phyloP scores from a whole-genome alignment of 352 stramenopile genomes.

The Thalassiosira hispida region DNA sequence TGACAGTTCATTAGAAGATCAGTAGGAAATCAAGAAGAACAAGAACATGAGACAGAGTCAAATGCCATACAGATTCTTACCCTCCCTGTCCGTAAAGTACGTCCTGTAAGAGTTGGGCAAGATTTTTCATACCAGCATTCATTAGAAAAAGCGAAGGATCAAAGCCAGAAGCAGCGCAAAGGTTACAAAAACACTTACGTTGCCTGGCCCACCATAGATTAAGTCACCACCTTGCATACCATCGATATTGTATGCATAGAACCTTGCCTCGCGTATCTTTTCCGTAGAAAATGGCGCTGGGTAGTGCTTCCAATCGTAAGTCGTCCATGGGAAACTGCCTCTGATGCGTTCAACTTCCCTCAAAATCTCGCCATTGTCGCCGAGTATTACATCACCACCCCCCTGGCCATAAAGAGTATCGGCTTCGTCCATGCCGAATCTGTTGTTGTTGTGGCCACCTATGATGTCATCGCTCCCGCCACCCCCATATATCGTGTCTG shows the following conservation, averaged over 20 bases:
- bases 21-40: background rate
- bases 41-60: background rate
- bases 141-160: no score
- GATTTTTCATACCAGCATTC: background rate
- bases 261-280: conserved; percentile 32
- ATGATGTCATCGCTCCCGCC: conserved; percentile 40
- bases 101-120: background rate
- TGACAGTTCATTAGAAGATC: background rate
- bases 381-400: conserved; percentile 43
- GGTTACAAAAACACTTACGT: conserved; percentile 17
- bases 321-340: conserved; percentile 11
- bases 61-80: conserved; percentile 22
- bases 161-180: background rate
- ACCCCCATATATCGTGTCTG: conserved; percentile 32
- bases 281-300: conserved; percentile 43
- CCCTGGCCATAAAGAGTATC: conserved; percentile 33
- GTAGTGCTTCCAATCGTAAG: conserved; percentile 31
- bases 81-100: conserved; percentile 23
- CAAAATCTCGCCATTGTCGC: conserved; percentile 52
- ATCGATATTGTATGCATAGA: conserved; percentile 49
- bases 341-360: conserved; percentile 12
- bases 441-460: conserved; percentile 39
- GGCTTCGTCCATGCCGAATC: conserved; percentile 26
- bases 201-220: conserved; percentile 32
- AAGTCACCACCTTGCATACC: conserved; percentile 28